These are phyloP conservation scores for Trichosporon faecale DNA, from an alignment of 1,284 basidiomycete genomes.

Conservation along the genomic window DNA sequence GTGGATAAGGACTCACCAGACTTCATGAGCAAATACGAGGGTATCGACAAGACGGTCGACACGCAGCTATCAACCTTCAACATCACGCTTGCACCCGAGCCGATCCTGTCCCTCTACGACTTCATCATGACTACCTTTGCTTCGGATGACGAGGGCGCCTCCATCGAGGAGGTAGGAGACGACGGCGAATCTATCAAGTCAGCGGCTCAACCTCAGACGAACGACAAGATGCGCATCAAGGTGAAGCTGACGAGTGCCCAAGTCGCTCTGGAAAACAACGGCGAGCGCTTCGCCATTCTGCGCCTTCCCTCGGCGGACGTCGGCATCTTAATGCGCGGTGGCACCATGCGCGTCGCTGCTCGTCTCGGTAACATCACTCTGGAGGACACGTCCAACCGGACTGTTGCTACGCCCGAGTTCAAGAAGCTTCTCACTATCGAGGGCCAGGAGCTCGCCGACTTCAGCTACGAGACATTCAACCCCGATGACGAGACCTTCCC, in stretches of 20 bases:
- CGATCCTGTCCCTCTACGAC: conserved; percentile 88
- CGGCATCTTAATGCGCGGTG: conserved; percentile 69
- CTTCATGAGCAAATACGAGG: conserved; percentile 76
- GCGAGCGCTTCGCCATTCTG: conserved; percentile 73
- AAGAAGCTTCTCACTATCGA: conserved; percentile 90
- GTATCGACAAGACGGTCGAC: conserved; percentile 84
- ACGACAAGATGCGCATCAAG: conserved; percentile 73
- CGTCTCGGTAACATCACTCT: conserved; percentile 82
- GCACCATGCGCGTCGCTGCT: conserved; percentile 75
- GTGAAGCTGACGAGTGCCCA: conserved; percentile 85
- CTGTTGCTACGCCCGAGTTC: conserved; percentile 63
- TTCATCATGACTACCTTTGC: conserved; percentile 98
- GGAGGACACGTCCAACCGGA: conserved; percentile 69
- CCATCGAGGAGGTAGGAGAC: conserved; percentile 22
- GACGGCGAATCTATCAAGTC: conserved; percentile 16
- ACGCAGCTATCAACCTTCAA: conserved; percentile 89
- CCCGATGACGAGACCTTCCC: conserved; percentile 59
- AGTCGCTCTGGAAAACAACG: conserved; percentile 83
- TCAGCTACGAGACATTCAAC: conserved; percentile 92
- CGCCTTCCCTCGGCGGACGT: conserved; percentile 90
- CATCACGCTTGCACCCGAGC: conserved; percentile 84
- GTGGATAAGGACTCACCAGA: conserved; percentile 85
- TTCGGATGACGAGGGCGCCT: conserved; percentile 52
- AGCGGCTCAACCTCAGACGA: conserved; percentile 19
- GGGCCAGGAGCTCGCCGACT: conserved; percentile 91